Conservation (phyloP, 306 rosid genomes). For the Acmispon strigosus region DNA sequence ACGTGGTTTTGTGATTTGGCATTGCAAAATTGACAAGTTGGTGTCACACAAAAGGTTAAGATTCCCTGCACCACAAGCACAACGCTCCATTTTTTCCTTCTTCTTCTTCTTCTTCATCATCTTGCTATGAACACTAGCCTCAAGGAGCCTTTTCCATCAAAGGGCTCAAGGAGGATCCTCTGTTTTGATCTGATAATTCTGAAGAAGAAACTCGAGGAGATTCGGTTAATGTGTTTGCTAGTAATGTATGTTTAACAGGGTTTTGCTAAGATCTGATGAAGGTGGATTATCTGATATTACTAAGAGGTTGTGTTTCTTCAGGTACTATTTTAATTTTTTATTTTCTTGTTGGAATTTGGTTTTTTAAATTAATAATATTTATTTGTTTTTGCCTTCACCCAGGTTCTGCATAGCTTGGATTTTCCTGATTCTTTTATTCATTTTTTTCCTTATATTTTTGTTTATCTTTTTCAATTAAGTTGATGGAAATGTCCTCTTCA, state of each 20-base stretch:
- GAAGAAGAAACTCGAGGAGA: neutral
- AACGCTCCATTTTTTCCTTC: neutral
- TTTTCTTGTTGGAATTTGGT: constrained; percentile 38
- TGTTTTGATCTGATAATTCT: constrained; percentile 11
- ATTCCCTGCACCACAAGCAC: neutral
- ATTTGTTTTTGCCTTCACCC: constrained; percentile 23
- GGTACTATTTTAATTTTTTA: constrained; percentile 35
- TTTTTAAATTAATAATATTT: constrained; percentile 18
- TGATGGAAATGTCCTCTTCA: constrained; percentile 34
- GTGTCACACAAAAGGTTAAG: neutral
- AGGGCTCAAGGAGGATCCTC: too few species aligned
- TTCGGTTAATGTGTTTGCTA: constrained; percentile 35
- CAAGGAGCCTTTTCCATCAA: neutral
- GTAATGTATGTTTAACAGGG: constrained; percentile 21
- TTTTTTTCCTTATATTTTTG: neutral
- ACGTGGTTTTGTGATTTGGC: constrained; percentile 22
- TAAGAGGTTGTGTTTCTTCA: constrained; percentile 32
- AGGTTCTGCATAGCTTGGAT: constrained; percentile 24
- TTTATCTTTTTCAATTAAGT: neutral
- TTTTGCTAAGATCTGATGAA: constrained; percentile 53
- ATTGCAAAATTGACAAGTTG: constrained; percentile 11
- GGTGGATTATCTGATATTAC: constrained; percentile 31
- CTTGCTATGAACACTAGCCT: neutral
- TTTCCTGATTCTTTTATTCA: constrained; percentile 4
- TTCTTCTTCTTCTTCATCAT: neutral